Base-by-base conservation (phyloP, 257 asterid species). In the Cordia subcordata region DNA sequence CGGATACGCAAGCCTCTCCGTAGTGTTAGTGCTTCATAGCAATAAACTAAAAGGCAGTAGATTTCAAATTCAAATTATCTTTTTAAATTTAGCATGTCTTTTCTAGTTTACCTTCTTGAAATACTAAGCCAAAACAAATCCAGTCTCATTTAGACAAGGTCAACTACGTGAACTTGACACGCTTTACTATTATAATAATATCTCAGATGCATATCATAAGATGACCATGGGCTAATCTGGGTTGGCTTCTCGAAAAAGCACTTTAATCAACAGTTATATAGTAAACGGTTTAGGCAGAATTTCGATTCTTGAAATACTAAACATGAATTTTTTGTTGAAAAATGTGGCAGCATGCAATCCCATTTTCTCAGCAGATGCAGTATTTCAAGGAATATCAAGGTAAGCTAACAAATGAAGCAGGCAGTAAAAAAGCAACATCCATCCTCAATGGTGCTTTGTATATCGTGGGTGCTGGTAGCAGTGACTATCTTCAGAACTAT, bases 401-500 rank as follows among this genome's bases (percentile, higher is more conserved):
- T 9, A 93, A 89, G 85, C 74, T 93, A 63, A 58, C 81, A 37
- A 78, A 64, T 23, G 86, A 77, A 11, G 97, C 95, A 23, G 96
- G 96, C 0, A 67, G 78, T 13, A 11, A 58, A 3, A 57, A 78
- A 42, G 81, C 99, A 1, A 73, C 89, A 5, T 57, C 86, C 0
- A 85, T 83, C 12, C 42, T 85, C 6, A 77, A 70, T 47, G 92
- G 55, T 57, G 94, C 95, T 11, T 49, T 93, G 13, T 93, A 85
- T 66, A 3, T 93, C 1, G 57, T 89, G 5, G 52, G 96, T 10
- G 71, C 82, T 4, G 99, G 99, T 11, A 89, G 82, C 77, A 85
- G 97, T 56, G 99, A 93, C 53, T 93, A 75, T 45, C 42, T 93
- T 21, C 99, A 89, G 77, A 93, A 93, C 65, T 93, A 93, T 68